phyloP scores from a whole-genome alignment of 148 eudicot species.

The Rhododendron simsii region DNA sequence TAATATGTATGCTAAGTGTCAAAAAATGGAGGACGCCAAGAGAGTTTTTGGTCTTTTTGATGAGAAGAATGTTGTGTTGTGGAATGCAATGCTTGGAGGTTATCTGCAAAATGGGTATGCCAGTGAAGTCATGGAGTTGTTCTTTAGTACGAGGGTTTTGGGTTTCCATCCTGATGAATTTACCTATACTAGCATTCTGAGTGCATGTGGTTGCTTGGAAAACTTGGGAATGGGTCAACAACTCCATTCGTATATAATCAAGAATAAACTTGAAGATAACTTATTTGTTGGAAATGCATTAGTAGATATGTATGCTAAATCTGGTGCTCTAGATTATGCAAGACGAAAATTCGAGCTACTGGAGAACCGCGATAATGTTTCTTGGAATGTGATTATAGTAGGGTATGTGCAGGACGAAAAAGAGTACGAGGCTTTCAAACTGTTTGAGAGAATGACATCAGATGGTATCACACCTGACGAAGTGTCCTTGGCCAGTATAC shows the following conservation, averaged over 20 bases:
- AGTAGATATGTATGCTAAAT: constrained; percentile 91
- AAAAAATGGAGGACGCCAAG: constrained; percentile 50
- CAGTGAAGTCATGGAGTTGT: constrained; percentile 55
- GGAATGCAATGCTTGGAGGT: constrained; percentile 91
- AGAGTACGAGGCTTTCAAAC: constrained; percentile 62
- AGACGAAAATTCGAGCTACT: constrained; percentile 54
- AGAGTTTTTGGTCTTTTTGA: constrained; percentile 47
- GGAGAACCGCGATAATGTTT: constrained; percentile 58
- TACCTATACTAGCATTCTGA: constrained; percentile 84
- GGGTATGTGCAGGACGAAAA: constrained; percentile 75
- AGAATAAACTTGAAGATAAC: constrained; percentile 30
- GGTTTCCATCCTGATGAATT: constrained; percentile 69
- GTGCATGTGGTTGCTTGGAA: constrained; percentile 75
- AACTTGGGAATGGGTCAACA: constrained; percentile 51
- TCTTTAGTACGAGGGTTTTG: constrained; percentile 38
- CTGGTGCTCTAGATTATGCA: constrained; percentile 58
- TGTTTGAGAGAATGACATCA: constrained; percentile 62
- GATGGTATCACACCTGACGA: constrained; percentile 67
- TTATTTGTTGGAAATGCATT: constrained; percentile 79
- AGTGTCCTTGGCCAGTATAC: constrained; percentile 74
- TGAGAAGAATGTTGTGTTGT: constrained; percentile 67
- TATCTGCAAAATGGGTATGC: constrained; percentile 69
- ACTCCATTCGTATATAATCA: constrained; percentile 49
- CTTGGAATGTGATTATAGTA: constrained; percentile 93
- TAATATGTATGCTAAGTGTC: constrained; percentile 85